phyloP scores from a whole-genome alignment of 192 early-diverging fungal genomes.

The Phlyctochytrium planicorne region DNA sequence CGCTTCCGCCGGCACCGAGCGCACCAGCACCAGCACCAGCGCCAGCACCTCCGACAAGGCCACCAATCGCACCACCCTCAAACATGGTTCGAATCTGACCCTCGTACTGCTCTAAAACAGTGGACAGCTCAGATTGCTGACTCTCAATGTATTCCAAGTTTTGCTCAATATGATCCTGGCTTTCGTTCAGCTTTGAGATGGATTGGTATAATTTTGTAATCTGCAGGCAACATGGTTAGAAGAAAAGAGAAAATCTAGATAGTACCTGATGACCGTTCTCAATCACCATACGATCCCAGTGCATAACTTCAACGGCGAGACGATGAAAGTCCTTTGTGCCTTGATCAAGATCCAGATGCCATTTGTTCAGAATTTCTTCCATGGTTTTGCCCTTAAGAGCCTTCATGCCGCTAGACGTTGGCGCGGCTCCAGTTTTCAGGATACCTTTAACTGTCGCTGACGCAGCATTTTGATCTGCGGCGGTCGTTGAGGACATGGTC shows the following conservation, averaged over 20 bases:
- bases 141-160: constrained; percentile 83
- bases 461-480: constrained; percentile 31
- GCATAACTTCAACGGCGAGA: constrained; percentile 76
- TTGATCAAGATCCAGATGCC: constrained; percentile 80
- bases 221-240: too few relatives aligned
- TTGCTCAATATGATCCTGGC: constrained; percentile 80
- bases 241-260: constrained; percentile 10
- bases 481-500: constrained; percentile 24
- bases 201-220: constrained; percentile 76
- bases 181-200: constrained; percentile 67
- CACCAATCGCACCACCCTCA: background rate
- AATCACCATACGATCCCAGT: constrained; percentile 86
- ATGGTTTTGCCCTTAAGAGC: constrained; percentile 82
- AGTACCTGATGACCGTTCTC: constrained; percentile 75
- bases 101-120: constrained; percentile 81
- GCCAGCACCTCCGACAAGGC: background rate
- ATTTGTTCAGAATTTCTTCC: constrained; percentile 88
- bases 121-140: constrained; percentile 80
- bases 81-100: constrained; percentile 53
- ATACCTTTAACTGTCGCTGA: constrained; percentile 31
- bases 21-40: constrained; percentile 15
- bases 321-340: constrained; percentile 81
- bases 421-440: constrained; percentile 24
- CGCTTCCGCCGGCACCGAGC: constrained; percentile 25
- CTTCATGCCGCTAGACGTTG: constrained; percentile 30